phyloP scores from a whole-genome alignment of 148 eudicot species.

The Simmondsia chinensis region DNA sequence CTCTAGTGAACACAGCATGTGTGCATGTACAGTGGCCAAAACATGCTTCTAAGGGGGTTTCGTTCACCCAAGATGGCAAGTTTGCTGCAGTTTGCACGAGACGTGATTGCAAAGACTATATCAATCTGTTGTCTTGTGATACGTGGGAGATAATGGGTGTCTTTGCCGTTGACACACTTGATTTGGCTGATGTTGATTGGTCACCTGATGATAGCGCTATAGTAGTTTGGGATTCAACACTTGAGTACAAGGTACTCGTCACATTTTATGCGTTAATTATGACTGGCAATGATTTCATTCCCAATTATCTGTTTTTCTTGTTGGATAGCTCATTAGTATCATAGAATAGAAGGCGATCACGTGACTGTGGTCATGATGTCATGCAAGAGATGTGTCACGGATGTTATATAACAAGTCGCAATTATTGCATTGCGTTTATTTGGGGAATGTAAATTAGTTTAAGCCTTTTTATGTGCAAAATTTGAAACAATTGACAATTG shows the following conservation, averaged over 20 bases:
- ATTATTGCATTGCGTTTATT: no score
- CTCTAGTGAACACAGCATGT: constrained; percentile 89
- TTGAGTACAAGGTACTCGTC: constrained; percentile 76
- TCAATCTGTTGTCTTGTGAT: constrained; percentile 73
- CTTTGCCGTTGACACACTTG: constrained; percentile 88
- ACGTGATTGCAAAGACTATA: constrained; percentile 93
- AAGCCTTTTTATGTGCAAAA: no score
- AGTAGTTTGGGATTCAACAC: constrained; percentile 95
- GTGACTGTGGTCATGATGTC: no score
- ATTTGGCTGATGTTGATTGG: constrained; percentile 90
- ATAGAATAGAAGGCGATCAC: no score
- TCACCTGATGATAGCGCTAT: constrained; percentile 97
- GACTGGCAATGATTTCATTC: background rate
- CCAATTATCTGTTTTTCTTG: background rate
- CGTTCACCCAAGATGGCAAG: constrained; percentile 89
- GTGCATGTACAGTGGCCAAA: constrained; percentile 88
- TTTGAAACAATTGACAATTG: no score
- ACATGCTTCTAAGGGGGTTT: constrained; percentile 82
- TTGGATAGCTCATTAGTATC: background rate
- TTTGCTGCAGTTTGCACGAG: constrained; percentile 94
- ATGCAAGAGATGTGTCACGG: no score
- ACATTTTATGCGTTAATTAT: background rate
- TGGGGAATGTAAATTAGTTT: no score
- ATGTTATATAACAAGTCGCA: no score
- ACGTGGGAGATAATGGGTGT: constrained; percentile 90